Percentiles rank a stretch among this genome's conserved stretches.
These are phyloP conservation scores for Trichoderma sp. DNA, from an alignment of 2,329 filamentous ascomycete genomes.

Conservation along the genomic window DNA sequence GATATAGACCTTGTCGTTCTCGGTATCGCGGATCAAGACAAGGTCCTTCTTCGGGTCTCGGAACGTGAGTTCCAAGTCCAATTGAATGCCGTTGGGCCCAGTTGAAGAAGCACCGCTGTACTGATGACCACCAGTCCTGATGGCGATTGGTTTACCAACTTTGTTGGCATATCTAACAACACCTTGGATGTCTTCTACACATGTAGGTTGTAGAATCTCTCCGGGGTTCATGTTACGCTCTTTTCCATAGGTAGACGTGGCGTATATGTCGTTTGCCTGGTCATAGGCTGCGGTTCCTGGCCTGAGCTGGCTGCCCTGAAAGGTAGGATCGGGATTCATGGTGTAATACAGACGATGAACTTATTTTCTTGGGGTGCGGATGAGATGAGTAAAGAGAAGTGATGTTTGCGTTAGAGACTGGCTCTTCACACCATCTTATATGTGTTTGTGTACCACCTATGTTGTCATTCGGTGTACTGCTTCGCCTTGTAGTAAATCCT, in stretches of 20 bases:
- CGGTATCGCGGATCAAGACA: not conserved
- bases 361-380: not conserved
- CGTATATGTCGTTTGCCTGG: not conserved
- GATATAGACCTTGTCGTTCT: not conserved
- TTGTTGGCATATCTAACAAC: conserved; percentile 9
- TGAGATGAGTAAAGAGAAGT: not conserved
- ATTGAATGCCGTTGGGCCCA: not conserved
- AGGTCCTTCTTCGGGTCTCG: not conserved
- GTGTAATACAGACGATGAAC: not conserved
- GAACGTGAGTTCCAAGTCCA: conserved; percentile 1
- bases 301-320: not conserved
- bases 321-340: not conserved
- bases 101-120: conserved; percentile 4
- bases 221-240: conserved; percentile 5
- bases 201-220: not conserved
- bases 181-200: not conserved
- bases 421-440: not conserved
- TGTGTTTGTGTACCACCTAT: not conserved
- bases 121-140: conserved; percentile 2
- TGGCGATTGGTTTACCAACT: not conserved
- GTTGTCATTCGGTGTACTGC: not conserved
- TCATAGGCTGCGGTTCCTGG: not conserved
- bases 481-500: not conserved
- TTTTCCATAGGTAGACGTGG: not conserved
- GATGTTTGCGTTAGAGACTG: not conserved